Evolutionary conservation across 768 basidiomycete species (phyloP).

Genomic region (Pulveroboletus sp.): DNA sequence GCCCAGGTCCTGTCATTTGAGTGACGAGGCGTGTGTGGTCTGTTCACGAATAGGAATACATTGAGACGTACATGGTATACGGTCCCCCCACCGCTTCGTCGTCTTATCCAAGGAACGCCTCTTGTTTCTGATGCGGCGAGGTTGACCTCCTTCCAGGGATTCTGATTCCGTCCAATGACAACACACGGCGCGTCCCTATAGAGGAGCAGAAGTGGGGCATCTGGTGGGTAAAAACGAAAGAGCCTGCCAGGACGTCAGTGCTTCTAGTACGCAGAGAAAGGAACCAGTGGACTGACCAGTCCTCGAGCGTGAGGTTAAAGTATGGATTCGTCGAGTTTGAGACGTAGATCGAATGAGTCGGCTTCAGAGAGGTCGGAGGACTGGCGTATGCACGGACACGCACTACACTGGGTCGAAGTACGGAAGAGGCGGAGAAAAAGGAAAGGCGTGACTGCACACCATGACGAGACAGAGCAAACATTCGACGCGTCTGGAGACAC

Average conservation of each 20-base stretch:
- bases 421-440: background rate
- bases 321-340: constrained; percentile 80
- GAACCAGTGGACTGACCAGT: constrained; percentile 61
- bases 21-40: background rate
- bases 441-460: constrained; percentile 28
- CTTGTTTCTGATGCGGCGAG: constrained; percentile 50
- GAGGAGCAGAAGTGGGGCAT: constrained; percentile 74
- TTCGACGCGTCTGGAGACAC: constrained; percentile 10
- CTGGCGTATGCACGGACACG: constrained; percentile 13
- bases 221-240: constrained; percentile 71
- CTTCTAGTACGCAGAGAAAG: constrained; percentile 28
- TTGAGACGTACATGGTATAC: constrained; percentile 82
- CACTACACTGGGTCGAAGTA: background rate
- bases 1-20: constrained; percentile 75
- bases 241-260: constrained; percentile 46
- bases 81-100: constrained; percentile 91
- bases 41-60: background rate
- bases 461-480: constrained; percentile 28
- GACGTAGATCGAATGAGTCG: constrained; percentile 58
- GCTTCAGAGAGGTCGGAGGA: constrained; percentile 24
- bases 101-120: constrained; percentile 73
- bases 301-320: constrained; percentile 89
- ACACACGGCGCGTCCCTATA: constrained; percentile 90
- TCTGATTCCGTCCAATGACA: constrained; percentile 94
- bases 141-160: constrained; percentile 98